phyloP scores from a whole-genome alignment of 2,329 filamentous ascomycete species.

The Clathrospora elynae region DNA sequence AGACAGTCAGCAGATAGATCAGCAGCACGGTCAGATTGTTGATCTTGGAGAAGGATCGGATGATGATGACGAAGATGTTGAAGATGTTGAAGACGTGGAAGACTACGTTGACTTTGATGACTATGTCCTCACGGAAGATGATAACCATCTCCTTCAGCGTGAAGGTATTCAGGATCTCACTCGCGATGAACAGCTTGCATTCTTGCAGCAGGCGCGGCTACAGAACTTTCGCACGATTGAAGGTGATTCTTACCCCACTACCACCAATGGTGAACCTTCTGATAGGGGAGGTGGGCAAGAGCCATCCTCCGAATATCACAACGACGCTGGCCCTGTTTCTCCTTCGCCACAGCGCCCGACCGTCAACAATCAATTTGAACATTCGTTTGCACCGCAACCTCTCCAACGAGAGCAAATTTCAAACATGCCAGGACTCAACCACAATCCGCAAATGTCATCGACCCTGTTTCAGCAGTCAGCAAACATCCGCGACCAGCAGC shows the following conservation, averaged over 20 bases:
- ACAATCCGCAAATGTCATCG: conserved; percentile 1
- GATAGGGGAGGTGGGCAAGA: conserved; percentile 19
- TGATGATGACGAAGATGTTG: conserved; percentile 16
- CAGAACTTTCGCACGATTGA: conserved; percentile 19
- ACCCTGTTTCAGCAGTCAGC: conserved; percentile 22
- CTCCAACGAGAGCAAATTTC: conserved; percentile 9
- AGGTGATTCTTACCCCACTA: conserved; percentile 47
- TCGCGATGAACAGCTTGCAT: conserved; percentile 6
- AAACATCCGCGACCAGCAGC: conserved; percentile 27
- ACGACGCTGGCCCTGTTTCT: conserved; percentile 7
- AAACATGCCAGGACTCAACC: conserved; percentile 2
- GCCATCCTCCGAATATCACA: conserved; percentile 10
- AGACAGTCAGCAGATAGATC: conserved; percentile 19
- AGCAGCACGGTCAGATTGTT: conserved; percentile 13
- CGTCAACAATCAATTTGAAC: conserved; percentile 10
- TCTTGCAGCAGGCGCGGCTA: conserved; percentile 2
- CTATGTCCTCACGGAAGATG: conserved; percentile 2
- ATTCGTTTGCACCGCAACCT: conserved; percentile 8
- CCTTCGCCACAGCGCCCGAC: conserved; percentile 16
- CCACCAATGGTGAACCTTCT: conserved; percentile 41
- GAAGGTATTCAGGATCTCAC: conserved; percentile 2
- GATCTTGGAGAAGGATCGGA: conserved; percentile 15
- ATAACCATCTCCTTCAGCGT: conserved; percentile 3
- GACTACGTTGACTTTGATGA: conserved; percentile 6
- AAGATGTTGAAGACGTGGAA: conserved; percentile 9